Percentiles rank a stretch among this genome's conserved stretches.
Evolutionary conservation across 306 rosid genomes (phyloP).

Genomic region (Cucurbita pepo): DNA sequence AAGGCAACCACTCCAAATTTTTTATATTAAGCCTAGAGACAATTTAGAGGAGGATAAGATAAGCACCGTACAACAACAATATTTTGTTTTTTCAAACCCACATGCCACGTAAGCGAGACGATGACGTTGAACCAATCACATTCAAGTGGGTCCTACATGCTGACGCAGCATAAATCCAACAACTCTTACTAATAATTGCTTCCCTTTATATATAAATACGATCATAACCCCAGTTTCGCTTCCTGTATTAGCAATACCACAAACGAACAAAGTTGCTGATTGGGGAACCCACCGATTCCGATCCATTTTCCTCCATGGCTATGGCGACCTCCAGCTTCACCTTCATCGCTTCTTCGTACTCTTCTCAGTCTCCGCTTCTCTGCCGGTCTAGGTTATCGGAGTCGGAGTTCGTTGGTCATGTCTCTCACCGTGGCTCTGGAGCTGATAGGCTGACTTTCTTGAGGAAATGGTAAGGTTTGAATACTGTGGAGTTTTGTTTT

Average conservation of each 20-base stretch:
- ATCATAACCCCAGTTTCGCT: not conserved
- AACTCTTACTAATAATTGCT: not conserved
- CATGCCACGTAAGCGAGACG: not conserved
- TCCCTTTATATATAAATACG: not conserved
- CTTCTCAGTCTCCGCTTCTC: constrained; percentile 25
- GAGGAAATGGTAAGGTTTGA: constrained; percentile 17
- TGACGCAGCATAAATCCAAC: not conserved
- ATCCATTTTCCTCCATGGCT: constrained; percentile 26
- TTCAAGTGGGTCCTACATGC: constrained; percentile 1
- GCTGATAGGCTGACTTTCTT: constrained; percentile 1
- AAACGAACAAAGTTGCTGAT: not conserved
- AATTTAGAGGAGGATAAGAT: too few relatives aligned
- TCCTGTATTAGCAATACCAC: not conserved
- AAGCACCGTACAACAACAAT: too few relatives aligned
- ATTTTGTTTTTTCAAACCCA: not conserved
- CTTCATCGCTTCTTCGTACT: constrained; percentile 30
- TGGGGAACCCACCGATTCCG: not conserved
- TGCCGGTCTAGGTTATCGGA: constrained; percentile 18
- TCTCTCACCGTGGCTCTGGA: constrained; percentile 10
- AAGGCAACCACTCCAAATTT: too few relatives aligned
- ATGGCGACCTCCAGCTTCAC: constrained; percentile 27
- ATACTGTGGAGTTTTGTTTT: not conserved
- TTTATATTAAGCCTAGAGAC: too few relatives aligned
- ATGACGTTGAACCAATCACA: not conserved
- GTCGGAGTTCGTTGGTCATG: constrained; percentile 16